Evolutionary conservation across 768 basidiomycete genomes (phyloP).

Genomic region (Asterophora parasitica): DNA sequence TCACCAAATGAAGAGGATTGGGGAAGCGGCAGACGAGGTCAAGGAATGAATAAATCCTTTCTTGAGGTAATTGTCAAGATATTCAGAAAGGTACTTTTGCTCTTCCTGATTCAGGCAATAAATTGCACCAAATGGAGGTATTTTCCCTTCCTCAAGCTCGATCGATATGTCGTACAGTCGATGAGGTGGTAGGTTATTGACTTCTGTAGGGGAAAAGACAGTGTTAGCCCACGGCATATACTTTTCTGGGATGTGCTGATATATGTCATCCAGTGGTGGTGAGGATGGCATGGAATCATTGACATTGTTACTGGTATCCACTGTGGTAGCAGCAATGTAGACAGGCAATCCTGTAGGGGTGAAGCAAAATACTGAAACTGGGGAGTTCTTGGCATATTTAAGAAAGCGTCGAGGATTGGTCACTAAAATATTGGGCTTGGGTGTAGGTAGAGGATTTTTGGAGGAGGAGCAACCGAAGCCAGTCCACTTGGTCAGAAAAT

Average conservation of each 20-base stretch:
- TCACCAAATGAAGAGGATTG: too few relatives aligned
- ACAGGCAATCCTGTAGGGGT: too few relatives aligned
- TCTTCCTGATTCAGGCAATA: conserved; percentile 29
- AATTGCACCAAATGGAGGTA: conserved; percentile 30
- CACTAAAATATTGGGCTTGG: conserved; percentile 14
- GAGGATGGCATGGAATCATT: neutral
- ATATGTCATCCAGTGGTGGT: neutral
- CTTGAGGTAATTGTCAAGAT: conserved; percentile 33
- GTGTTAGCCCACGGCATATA: conserved; percentile 23
- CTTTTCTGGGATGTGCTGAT: conserved; percentile 8
- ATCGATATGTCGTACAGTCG: conserved; percentile 31
- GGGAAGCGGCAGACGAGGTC: too few relatives aligned
- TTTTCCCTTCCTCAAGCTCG: conserved; percentile 26
- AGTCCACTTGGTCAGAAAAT: neutral
- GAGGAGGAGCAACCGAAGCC: conserved; percentile 5
- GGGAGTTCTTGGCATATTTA: conserved; percentile 18
- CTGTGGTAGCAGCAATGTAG: too few relatives aligned
- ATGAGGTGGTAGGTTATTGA: conserved; percentile 27
- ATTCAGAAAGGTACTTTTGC: conserved; percentile 27
- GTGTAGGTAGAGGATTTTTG: conserved; percentile 3
- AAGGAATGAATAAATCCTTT: too few relatives aligned
- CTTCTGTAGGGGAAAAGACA: conserved; percentile 21
- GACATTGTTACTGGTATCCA: too few relatives aligned
- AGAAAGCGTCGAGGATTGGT: conserved; percentile 15
- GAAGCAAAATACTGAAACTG: too few relatives aligned